Evolutionary conservation across 306 rosid species (phyloP).

Genomic region (Acacia confusa): DNA sequence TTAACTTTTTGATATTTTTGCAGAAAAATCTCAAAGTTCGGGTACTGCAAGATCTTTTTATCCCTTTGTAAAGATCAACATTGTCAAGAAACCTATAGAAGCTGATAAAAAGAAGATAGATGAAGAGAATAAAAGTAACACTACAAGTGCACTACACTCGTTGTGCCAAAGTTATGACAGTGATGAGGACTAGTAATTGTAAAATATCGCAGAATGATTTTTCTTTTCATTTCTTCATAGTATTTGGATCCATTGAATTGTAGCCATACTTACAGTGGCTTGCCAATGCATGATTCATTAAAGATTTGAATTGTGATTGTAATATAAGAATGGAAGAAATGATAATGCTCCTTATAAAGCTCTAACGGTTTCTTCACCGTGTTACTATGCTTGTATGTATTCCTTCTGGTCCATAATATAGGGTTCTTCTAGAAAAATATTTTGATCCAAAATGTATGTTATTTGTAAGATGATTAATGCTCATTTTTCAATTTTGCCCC

Average conservation of each 20-base stretch:
- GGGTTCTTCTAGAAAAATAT: no score
- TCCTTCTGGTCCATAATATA: no score
- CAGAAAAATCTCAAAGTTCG: slow-evolving; percentile 44
- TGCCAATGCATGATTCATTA: neutral
- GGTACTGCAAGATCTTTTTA: slow-evolving; percentile 34
- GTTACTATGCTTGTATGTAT: neutral
- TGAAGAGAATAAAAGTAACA: slow-evolving; percentile 23
- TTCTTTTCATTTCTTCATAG: neutral
- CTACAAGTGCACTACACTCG: slow-evolving; percentile 39
- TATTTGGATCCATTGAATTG: neutral
- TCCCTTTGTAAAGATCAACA: slow-evolving; percentile 50
- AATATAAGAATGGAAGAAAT: neutral
- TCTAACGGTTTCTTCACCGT: neutral
- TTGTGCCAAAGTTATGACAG: slow-evolving; percentile 59
- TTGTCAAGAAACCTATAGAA: slow-evolving; percentile 55
- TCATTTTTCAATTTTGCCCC: no score
- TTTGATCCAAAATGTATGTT: no score
- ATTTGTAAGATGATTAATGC: no score
- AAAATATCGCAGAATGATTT: neutral
- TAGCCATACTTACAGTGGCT: neutral
- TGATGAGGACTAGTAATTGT: slow-evolving; percentile 47
- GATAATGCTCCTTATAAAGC: no score
- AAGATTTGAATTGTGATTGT: neutral
- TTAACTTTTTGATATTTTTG: slow-evolving; percentile 11
- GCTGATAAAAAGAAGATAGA: slow-evolving; percentile 32